Evolutionary conservation across 225 moss, liverwort and hornwort species (phyloP), one percentile per base, ranked within the genome.

Genomic region (Polytrichum formosum): DNA sequence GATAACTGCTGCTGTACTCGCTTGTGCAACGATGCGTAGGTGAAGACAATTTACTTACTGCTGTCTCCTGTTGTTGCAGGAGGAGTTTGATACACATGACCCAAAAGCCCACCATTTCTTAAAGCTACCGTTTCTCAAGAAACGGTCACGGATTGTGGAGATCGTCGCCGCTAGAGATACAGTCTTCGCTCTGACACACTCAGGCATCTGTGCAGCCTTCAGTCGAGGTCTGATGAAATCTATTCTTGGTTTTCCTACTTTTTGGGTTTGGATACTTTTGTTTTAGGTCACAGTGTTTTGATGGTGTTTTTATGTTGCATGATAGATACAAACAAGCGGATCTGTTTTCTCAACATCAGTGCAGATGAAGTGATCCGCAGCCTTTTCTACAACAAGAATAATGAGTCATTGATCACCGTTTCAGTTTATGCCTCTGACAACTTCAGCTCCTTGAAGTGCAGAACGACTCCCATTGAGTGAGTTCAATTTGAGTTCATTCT

Each of bases 61-160:
- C 35, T 35, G 35, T 9, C 35, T 35, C 9, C 0, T 4, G 3
- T 46, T 16, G 3, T 35, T 35, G 61, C 88, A 94, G 93, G 93
- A 91, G 83, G 93, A 94, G 63, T 94, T 91, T 28, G 93, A 94
- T 58, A 94, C 93, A 0, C 93, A 94, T 64, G 93, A 94, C 70
- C 91, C 93, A 0, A 94, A 94, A 80, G 93, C 93, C 23, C 93
- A 94, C 59, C 86, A 91, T 26, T 94, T 91, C 70, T 67, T 94
- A 76, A 93, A 90, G 83, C 82, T 93, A 35, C 93, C 90, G 4
- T 94, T 94, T 71, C 68, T 94, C 58, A 94, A 94, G 81, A 94
- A 88, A 67, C 79, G 91, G 58, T 94, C 93, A 21, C 84, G 86
- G 54, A 94, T 94, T 46, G 91, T 94, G 68, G 93, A 94, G 75